Evolutionary conservation across 441 rosid species (phyloP).

Genomic region (Isatis lusitanica): DNA sequence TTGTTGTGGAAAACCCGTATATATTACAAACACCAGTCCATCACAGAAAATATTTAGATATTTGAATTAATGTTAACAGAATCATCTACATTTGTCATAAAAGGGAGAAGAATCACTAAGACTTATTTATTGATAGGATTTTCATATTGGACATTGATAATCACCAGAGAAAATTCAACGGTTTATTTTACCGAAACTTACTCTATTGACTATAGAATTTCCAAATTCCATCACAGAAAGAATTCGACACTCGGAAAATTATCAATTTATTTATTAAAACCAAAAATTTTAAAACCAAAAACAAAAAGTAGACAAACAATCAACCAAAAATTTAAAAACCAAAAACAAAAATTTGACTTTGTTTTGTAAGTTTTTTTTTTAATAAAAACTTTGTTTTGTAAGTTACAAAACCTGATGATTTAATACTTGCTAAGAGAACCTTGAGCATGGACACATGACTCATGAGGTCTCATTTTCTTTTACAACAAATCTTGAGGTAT

Average conservation of each 20-base stretch:
- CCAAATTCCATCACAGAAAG: background rate
- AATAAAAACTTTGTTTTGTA: constrained; percentile 38
- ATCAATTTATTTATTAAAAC: too few species aligned
- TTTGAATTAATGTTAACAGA: background rate
- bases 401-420: constrained; percentile 93
- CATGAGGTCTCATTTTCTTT: too few species aligned
- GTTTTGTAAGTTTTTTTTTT: constrained; percentile 64
- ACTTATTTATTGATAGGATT: background rate
- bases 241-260: too few species aligned
- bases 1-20: background rate
- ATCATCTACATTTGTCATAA: background rate
- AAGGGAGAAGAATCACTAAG: background rate
- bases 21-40: too few species aligned
- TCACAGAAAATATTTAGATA: background rate
- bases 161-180: too few species aligned
- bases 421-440: constrained; percentile 86
- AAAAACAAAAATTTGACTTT: background rate
- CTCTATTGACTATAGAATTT: background rate
- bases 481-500: too few species aligned
- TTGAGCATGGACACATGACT: constrained; percentile 42
- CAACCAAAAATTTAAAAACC: too few species aligned
- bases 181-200: too few species aligned
- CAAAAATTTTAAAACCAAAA: too few species aligned
- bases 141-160: too few species aligned
- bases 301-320: too few species aligned